Conservation (phyloP, 2,329 filamentous ascomycete genomes). For the Monosporascus sp. region DNA sequence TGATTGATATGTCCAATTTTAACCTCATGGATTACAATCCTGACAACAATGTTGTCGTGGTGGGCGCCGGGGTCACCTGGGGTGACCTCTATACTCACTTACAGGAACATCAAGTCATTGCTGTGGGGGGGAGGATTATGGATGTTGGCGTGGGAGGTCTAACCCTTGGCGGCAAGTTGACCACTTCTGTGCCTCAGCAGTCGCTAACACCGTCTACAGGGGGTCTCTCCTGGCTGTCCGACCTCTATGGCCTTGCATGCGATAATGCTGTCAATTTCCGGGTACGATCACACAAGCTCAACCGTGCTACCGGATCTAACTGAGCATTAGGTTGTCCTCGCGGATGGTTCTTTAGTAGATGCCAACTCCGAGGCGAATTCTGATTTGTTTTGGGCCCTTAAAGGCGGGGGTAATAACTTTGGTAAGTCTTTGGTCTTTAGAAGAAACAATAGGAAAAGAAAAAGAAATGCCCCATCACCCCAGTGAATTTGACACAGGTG, state of each 20-base stretch:
- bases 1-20: slow-evolving; percentile 17
- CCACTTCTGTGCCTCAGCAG: no score
- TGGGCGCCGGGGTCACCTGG: slow-evolving; percentile 20
- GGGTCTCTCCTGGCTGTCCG: not conserved
- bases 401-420: slow-evolving; percentile 7
- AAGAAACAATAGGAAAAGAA: no score
- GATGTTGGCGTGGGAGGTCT: slow-evolving; percentile 22
- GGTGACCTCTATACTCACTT: slow-evolving; percentile 17
- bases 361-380: not conserved
- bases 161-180: slow-evolving; percentile 15
- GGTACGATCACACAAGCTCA: no score
- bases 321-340: slow-evolving; percentile 2
- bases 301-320: no score
- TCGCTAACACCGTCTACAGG: no score
- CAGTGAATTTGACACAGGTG: no score
- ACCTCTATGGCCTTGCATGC: not conserved
- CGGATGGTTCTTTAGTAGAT: slow-evolving; percentile 1
- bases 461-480: no score
- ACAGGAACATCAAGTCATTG: slow-evolving; percentile 19
- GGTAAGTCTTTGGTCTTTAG: no score
- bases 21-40: slow-evolving; percentile 17
- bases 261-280: not conserved
- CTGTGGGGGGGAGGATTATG: slow-evolving; percentile 20
- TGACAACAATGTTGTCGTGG: slow-evolving; percentile 9
- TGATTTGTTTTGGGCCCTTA: slow-evolving; percentile 6